Base-by-base conservation (phyloP, 2,329 filamentous ascomycete species). In the Blastomyces gilchristii region DNA sequence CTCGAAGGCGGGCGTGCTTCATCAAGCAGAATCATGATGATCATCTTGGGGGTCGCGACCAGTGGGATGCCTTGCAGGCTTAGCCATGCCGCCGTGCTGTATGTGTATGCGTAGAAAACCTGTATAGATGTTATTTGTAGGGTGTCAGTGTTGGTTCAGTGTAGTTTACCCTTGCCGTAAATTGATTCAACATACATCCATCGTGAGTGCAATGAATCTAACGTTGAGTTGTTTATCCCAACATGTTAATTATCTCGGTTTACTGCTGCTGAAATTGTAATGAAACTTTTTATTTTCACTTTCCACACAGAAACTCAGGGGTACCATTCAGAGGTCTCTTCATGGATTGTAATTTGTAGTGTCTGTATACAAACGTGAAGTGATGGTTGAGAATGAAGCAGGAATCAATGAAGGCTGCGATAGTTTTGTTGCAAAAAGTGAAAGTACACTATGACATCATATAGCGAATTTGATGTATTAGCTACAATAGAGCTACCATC, bases 21-120 rank as follows among this genome's bases (percentile, higher is more conserved):
- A 60, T 81, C 80, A 2, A 82, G 81, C 45, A 87, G 79, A 65
- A 88, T 74, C 12, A 83, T 79, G 62, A 84, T 78, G 28, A 88
- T 83, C 68, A 88, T 78, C 34, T 81, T 83, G 0, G 87, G 87
- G 6, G 82, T 81, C 5, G 81, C 68, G 62, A 88, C 79, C 64
- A 89, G 77, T 0, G 85, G 79, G 12, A 84, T 54, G 49, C 77
- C 76, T 66, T 80, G 77, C 18, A 80, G 63, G 1, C 69, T 68
- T 31, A 80, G 72, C 78, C 78, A 80, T 66, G 68, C 75, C 47
- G 74, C 73, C 18, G 78, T 78, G 60, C 74, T 71, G 64, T 78
- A 79, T 12, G 75, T 76, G 68, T 80, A 80, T n/a, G 72, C 63
- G 62, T 76, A 73, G 67, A 79, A 79, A 53, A 76, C 76, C 77